Evolutionary conservation across 176 grass and related monocot genomes (phyloP).

Genomic region (Urochloa ruziziensis): DNA sequence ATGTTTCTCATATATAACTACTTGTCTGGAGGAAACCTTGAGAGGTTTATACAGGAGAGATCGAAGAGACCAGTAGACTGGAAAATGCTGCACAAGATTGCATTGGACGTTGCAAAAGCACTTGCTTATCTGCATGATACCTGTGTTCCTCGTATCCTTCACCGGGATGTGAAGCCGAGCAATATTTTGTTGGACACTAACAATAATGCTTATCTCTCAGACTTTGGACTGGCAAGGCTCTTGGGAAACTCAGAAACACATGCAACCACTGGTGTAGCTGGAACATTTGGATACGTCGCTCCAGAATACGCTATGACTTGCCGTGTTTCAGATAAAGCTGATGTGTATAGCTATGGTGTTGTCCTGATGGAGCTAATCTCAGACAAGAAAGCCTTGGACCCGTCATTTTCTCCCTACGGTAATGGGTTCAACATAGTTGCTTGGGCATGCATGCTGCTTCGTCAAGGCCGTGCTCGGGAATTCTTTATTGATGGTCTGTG

Average conservation of each 20-base stretch:
- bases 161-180: slow-evolving; percentile 91
- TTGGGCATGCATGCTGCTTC: slow-evolving; percentile 91
- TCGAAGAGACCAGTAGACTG: slow-evolving; percentile 69
- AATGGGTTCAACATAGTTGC: slow-evolving; percentile 99
- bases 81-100: slow-evolving; percentile 97
- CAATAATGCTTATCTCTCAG: slow-evolving; percentile 81
- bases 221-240: slow-evolving; percentile 90
- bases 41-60: slow-evolving; percentile 98
- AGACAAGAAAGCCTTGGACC: slow-evolving; percentile 95
- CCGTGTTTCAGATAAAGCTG: slow-evolving; percentile 95
- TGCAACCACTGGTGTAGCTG: slow-evolving; percentile 93
- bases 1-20: slow-evolving; percentile 99
- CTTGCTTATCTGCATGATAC: slow-evolving; percentile 87
- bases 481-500: slow-evolving; percentile 91
- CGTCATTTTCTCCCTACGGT: slow-evolving; percentile 92
- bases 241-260: slow-evolving; percentile 98
- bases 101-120: slow-evolving; percentile 83
- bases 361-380: slow-evolving; percentile 97
- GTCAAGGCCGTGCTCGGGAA: slow-evolving; percentile 75
- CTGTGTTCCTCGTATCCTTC: slow-evolving; percentile 88
- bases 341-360: slow-evolving; percentile 95
- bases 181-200: slow-evolving; percentile 93
- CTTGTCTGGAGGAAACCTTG: slow-evolving; percentile 83
- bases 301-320: slow-evolving; percentile 98
- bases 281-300: slow-evolving; percentile 97